phyloP scores from a whole-genome alignment of 768 basidiomycete species.

The Leucocoprinus leucothites region DNA sequence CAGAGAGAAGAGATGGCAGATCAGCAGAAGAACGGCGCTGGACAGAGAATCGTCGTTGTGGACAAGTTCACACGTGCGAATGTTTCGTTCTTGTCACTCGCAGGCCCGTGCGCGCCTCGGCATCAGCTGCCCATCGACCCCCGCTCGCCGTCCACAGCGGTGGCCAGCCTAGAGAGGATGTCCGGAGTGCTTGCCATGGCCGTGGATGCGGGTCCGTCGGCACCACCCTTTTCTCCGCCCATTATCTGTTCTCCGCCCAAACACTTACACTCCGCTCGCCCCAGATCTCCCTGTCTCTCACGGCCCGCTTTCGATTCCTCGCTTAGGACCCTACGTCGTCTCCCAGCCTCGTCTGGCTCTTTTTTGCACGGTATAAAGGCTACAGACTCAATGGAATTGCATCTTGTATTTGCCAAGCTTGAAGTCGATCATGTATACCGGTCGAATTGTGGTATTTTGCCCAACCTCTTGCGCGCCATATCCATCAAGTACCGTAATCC shows the following conservation, averaged over 20 bases:
- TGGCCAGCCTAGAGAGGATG: too few relatives aligned
- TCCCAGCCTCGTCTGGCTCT: too few relatives aligned
- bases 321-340: too few relatives aligned
- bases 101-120: slow-evolving; percentile 4
- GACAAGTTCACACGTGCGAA: slow-evolving; percentile 11
- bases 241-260: slow-evolving; percentile 12
- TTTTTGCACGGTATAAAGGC: too few relatives aligned
- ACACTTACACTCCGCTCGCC: slow-evolving; percentile 12
- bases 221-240: background rate
- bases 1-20: background rate
- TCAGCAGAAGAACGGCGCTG: background rate
- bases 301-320: too few relatives aligned
- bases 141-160: background rate
- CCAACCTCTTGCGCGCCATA: too few relatives aligned
- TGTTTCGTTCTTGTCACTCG: background rate
- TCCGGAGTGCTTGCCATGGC: background rate
- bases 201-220: background rate
- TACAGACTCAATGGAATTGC: too few relatives aligned
- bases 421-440: too few relatives aligned
- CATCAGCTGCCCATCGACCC: background rate
- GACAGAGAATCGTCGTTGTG: slow-evolving; percentile 3
- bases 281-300: background rate
- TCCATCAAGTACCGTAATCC: too few relatives aligned
- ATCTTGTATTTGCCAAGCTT: too few relatives aligned
- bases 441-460: too few relatives aligned